These are phyloP conservation scores for Blyttiomyces sp. DNA, from an alignment of 371 early-diverging fungal genomes.

Conservation along the genomic window DNA sequence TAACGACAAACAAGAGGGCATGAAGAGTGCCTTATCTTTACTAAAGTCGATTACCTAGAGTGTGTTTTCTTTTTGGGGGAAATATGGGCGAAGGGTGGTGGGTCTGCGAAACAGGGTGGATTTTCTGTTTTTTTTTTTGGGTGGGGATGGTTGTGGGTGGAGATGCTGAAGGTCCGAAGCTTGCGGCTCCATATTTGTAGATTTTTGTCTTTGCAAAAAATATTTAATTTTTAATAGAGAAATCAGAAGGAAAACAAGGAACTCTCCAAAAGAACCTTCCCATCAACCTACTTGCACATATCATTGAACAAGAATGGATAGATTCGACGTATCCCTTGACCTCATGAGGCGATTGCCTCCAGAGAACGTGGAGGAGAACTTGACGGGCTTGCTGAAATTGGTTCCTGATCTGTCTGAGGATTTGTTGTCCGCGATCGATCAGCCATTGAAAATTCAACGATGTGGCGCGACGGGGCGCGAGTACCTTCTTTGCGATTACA, in stretches of 20 bases:
- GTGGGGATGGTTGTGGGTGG: not conserved
- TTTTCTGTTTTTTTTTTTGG: not conserved
- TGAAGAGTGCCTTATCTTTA: slow-evolving; percentile 17
- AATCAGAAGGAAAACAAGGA: too few relatives aligned
- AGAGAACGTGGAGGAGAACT: slow-evolving; percentile 83
- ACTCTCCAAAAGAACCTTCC: too few relatives aligned
- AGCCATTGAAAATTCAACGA: slow-evolving; percentile 79
- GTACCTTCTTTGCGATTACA: slow-evolving; percentile 92
- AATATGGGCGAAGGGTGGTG: not conserved
- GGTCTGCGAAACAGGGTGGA: not conserved
- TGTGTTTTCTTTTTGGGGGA: not conserved
- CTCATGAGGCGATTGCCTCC: slow-evolving; percentile 96
- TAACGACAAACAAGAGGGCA: slow-evolving; percentile 14
- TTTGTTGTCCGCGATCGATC: slow-evolving; percentile 85
- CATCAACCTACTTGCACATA: too few relatives aligned
- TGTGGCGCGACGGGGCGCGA: slow-evolving; percentile 75
- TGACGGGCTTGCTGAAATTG: slow-evolving; percentile 77
- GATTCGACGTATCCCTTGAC: slow-evolving; percentile 88
- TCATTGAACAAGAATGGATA: too few relatives aligned
- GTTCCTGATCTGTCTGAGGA: slow-evolving; percentile 89
- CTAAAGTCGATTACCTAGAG: not conserved
- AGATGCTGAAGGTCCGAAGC: not conserved
- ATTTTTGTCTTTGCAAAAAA: slow-evolving; percentile 5
- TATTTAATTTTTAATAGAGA: too few relatives aligned
- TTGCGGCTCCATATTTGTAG: not conserved